phyloP scores from a whole-genome alignment of 2,329 filamentous ascomycete genomes.

The Fusarium brevicatenulatum region DNA sequence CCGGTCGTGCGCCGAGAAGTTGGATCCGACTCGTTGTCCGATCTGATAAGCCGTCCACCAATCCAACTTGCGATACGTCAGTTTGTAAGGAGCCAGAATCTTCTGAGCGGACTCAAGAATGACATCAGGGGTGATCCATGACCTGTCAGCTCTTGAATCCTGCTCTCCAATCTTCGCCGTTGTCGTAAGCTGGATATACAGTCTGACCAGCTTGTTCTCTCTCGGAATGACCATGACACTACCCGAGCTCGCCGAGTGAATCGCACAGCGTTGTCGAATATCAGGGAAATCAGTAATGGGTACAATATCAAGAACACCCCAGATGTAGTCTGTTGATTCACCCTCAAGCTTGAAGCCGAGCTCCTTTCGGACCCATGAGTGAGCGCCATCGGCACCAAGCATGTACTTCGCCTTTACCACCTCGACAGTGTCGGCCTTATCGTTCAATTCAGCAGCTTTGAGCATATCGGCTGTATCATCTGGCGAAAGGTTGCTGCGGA shows the following conservation, averaged over 20 bases:
- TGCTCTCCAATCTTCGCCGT: neutral
- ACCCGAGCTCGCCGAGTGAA: slow-evolving; percentile 64
- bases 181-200: slow-evolving; percentile 67
- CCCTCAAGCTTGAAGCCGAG: slow-evolving; percentile 63
- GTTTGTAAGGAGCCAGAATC: slow-evolving; percentile 73
- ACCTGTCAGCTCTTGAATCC: slow-evolving; percentile 62
- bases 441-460: slow-evolving; percentile 40
- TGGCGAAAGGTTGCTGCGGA: slow-evolving; percentile 35
- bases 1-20: slow-evolving; percentile 65
- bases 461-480: slow-evolving; percentile 66
- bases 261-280: slow-evolving; percentile 66
- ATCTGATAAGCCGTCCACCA: slow-evolving; percentile 61
- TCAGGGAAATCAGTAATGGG: slow-evolving; percentile 65
- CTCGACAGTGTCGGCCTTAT: slow-evolving; percentile 40
- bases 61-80: slow-evolving; percentile 71
- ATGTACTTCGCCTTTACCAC: slow-evolving; percentile 63
- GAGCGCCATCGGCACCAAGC: slow-evolving; percentile 75
- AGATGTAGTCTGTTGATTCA: slow-evolving; percentile 64
- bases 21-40: slow-evolving; percentile 69
- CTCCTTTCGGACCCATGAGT: slow-evolving; percentile 70
- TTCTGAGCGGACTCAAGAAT: slow-evolving; percentile 71
- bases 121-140: slow-evolving; percentile 69
- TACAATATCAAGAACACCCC: slow-evolving; percentile 59
- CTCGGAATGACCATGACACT: slow-evolving; percentile 73
- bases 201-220: slow-evolving; percentile 69